Evolutionary conservation across 257 asterid genomes (phyloP).

Genomic region (Salvia rosmarinus): DNA sequence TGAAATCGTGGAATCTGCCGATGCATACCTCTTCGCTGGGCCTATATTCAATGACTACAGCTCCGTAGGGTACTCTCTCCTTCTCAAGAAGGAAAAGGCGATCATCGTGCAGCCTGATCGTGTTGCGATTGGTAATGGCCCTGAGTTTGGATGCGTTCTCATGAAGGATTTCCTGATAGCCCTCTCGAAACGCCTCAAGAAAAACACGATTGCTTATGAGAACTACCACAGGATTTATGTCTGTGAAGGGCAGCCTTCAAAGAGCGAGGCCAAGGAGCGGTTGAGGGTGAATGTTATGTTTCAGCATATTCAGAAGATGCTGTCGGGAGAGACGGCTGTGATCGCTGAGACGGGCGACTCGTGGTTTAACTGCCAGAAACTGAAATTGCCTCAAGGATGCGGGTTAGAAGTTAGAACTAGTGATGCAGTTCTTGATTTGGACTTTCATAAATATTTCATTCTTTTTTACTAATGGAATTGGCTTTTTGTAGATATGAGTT

Average conservation of each 20-base stretch:
- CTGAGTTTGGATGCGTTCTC: constrained; percentile 71
- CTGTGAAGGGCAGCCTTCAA: constrained; percentile 67
- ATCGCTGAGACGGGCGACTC: constrained; percentile 90
- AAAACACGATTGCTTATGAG: constrained; percentile 71
- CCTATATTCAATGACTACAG: constrained; percentile 83
- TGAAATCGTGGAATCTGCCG: constrained; percentile 83
- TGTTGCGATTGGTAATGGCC: constrained; percentile 64
- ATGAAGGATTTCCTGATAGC: constrained; percentile 79
- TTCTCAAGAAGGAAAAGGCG: constrained; percentile 82
- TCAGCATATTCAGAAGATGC: constrained; percentile 69
- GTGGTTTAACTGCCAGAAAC: constrained; percentile 85
- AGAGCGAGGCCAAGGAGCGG: constrained; percentile 57
- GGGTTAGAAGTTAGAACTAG: constrained; percentile 43
- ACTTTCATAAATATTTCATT: background rate
- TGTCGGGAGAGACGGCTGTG: constrained; percentile 63
- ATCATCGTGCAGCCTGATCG: constrained; percentile 78
- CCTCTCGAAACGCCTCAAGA: constrained; percentile 59
- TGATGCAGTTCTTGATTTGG: background rate
- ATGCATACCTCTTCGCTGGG: constrained; percentile 80
- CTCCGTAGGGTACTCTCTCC: constrained; percentile 81
- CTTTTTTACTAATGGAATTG: background rate
- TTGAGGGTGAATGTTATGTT: constrained; percentile 76
- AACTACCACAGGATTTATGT: constrained; percentile 75
- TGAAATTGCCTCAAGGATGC: constrained; percentile 67
- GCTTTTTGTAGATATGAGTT: constrained; percentile 60